Conservation (phyloP, 345 rosid genomes). For the Populus simonii region DNA sequence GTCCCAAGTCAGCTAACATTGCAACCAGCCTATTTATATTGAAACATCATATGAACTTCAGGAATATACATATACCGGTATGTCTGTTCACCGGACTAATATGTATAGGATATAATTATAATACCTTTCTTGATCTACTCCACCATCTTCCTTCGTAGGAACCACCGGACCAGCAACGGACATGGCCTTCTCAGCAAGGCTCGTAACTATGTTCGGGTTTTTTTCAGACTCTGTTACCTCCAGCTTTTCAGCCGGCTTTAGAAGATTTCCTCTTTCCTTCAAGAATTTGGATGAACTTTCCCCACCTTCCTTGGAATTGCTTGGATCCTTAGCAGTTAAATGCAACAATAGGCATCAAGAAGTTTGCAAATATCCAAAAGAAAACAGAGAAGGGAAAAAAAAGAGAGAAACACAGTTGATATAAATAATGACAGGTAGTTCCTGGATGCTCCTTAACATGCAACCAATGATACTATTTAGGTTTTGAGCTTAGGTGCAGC, state of each 20-base stretch:
- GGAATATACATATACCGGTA: constrained; percentile 11
- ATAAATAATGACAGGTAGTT: neutral
- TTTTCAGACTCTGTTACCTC: constrained; percentile 41
- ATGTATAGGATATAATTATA: neutral
- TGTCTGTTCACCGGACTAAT: neutral
- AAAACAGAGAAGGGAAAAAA: neutral
- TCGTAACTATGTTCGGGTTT: constrained; percentile 48
- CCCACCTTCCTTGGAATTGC: constrained; percentile 22
- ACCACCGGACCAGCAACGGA: constrained; percentile 93
- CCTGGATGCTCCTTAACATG: neutral
- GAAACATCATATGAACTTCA: constrained; percentile 14
- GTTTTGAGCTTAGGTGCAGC: neutral
- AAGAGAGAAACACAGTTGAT: neutral
- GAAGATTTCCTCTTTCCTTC: constrained; percentile 32
- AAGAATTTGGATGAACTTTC: constrained; percentile 32
- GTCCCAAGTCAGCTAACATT: constrained; percentile 81
- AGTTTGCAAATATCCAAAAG: neutral
- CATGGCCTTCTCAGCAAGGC: constrained; percentile 96
- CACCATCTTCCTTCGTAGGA: constrained; percentile 89
- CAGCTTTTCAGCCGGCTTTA: constrained; percentile 36
- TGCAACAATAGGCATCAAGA: constrained; percentile 4
- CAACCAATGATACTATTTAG: neutral
- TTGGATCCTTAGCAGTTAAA: constrained; percentile 31
- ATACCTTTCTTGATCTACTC: constrained; percentile 92
- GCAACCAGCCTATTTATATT: constrained; percentile 66